Evolutionary conservation across 164 flowering plant genomes (phyloP).

Genomic region (Buxus sempervirens): DNA sequence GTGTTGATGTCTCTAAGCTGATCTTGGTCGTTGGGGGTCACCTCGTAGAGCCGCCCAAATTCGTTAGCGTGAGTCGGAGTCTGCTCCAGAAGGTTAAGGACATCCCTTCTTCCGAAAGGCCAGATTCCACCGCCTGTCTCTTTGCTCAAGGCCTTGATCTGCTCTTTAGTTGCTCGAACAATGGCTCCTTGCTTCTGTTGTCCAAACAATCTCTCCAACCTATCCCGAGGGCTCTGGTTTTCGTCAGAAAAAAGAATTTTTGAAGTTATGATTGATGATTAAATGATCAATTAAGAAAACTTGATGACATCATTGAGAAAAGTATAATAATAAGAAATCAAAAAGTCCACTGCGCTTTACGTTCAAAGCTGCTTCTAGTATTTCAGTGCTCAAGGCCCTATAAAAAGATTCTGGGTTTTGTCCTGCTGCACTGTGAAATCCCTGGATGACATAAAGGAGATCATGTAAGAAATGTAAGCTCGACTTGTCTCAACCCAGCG

Average conservation of each 20-base stretch:
- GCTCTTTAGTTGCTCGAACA: constrained; percentile 33
- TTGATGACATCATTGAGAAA: neutral
- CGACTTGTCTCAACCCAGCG: neutral
- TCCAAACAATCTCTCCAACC: constrained; percentile 29
- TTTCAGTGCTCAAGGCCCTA: constrained; percentile 27
- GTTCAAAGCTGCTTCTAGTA: constrained; percentile 31
- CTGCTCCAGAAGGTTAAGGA: constrained; percentile 31
- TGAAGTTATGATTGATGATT: too few relatives aligned
- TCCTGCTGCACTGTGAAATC: constrained; percentile 28
- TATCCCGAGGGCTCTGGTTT: constrained; percentile 23
- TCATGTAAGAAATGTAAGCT: neutral
- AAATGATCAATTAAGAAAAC: neutral
- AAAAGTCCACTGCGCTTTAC: too few relatives aligned
- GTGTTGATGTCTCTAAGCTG: constrained; percentile 35
- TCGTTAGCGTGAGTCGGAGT: constrained; percentile 29
- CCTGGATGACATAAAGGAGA: constrained; percentile 12
- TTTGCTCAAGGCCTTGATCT: constrained; percentile 35
- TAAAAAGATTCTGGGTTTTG: constrained; percentile 25
- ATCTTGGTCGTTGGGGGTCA: constrained; percentile 15
- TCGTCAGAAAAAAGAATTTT: neutral
- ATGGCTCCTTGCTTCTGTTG: constrained; percentile 32
- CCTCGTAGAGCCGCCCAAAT: constrained; percentile 34
- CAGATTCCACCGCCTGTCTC: neutral
- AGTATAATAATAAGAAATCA: too few relatives aligned
- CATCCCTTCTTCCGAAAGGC: constrained; percentile 27